These are phyloP conservation scores for Dryas integrifolia DNA, from an alignment of 331 rosid genomes.

Conservation along the genomic window DNA sequence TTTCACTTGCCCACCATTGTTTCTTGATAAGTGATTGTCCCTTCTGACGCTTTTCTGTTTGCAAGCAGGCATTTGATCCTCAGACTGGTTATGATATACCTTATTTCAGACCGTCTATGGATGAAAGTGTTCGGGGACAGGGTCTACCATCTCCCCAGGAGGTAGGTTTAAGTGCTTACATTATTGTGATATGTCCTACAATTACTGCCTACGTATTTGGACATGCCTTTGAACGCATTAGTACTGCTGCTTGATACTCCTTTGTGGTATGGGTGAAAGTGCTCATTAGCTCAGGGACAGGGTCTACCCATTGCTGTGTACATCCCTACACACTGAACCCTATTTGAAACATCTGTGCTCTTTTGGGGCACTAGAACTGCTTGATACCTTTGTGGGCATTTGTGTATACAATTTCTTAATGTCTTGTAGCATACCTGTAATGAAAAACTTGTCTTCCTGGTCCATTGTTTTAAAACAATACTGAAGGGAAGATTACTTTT, in stretches of 20 bases:
- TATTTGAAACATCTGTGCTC: not conserved
- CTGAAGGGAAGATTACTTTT: not conserved
- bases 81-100: conserved; percentile 75
- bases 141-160: conserved; percentile 68
- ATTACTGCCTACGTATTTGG: not conserved
- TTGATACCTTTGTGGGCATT: not conserved
- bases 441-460: not conserved
- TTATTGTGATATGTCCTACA: conserved; percentile 11
- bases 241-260: not conserved
- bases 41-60: conserved; percentile 33
- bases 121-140: conserved; percentile 63
- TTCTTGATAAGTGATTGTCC: conserved; percentile 5
- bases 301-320: not conserved
- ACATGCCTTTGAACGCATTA: conserved; percentile 4
- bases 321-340: not conserved
- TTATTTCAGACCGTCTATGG: conserved; percentile 77
- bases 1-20: not conserved
- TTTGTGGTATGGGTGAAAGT: not conserved
- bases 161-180: conserved; percentile 40
- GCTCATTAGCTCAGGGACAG: not conserved
- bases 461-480: not conserved
- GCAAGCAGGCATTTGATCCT: conserved; percentile 79
- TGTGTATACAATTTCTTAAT: not conserved
- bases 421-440: not conserved
- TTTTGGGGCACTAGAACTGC: not conserved